phyloP scores from a whole-genome alignment of 495 filamentous ascomycete genomes.

The Podospora anserina region DNA sequence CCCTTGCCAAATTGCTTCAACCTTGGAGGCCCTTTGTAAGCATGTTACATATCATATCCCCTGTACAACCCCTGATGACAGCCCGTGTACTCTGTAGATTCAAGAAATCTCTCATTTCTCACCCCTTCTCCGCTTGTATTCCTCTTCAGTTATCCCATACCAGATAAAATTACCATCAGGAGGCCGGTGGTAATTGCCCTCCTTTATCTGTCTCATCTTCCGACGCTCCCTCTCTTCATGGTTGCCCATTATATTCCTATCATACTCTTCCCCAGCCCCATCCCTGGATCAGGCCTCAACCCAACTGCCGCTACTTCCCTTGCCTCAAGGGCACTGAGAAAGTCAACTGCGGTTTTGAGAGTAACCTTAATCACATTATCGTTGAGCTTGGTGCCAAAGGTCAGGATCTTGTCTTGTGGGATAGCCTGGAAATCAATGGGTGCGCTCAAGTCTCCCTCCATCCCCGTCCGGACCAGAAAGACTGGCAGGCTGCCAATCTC shows the following conservation, averaged over 20 bases:
- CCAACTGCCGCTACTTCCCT: not conserved
- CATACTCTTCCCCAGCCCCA: not conserved
- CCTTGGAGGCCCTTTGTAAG: no score
- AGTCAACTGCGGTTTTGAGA: not conserved
- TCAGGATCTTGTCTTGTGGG: not conserved
- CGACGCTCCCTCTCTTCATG: not conserved
- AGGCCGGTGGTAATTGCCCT: not conserved
- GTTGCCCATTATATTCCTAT: not conserved
- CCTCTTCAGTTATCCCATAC: not conserved
- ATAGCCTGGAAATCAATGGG: not conserved
- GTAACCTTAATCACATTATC: not conserved
- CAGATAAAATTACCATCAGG: not conserved
- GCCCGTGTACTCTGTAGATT: not conserved
- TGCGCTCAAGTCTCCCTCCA: not conserved
- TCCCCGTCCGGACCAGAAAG: not conserved
- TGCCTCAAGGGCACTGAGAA: not conserved
- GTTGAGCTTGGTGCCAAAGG: not conserved
- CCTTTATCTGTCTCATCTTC: not conserved
- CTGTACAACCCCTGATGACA: not conserved
- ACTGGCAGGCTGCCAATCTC: not conserved
- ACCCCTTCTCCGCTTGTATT: not conserved
- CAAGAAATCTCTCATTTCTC: not conserved
- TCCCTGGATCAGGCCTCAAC: not conserved
- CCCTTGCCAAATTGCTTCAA: no score
- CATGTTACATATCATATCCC: no score